Conservation (phyloP, 2,329 filamentous ascomycete genomes). For the Fusarium cyanostomum region DNA sequence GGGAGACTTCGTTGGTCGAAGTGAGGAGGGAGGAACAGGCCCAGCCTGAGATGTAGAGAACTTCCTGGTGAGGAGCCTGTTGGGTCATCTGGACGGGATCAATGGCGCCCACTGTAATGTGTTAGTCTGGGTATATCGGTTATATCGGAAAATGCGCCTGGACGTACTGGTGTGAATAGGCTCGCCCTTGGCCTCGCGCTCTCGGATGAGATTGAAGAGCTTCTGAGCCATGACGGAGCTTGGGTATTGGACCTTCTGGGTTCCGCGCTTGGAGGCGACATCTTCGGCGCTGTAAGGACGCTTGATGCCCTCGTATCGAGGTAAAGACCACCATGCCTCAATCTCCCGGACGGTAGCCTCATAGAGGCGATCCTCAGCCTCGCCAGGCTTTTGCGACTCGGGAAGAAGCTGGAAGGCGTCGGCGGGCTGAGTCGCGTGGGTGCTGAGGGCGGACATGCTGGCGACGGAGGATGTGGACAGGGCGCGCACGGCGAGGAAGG, state of each 20-base stretch:
- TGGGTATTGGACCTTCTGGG: slow-evolving; percentile 86
- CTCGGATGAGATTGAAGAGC: slow-evolving; percentile 87
- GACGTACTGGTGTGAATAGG: slow-evolving; percentile 89
- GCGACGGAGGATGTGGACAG: slow-evolving; percentile 44
- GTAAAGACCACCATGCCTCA: slow-evolving; percentile 87
- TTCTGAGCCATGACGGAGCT: slow-evolving; percentile 96
- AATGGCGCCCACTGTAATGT: slow-evolving; percentile 83
- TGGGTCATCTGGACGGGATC: slow-evolving; percentile 99
- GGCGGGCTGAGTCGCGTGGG: slow-evolving; percentile 56
- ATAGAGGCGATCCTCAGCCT: slow-evolving; percentile 85
- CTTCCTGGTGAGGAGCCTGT: slow-evolving; percentile 94
- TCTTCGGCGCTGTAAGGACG: slow-evolving; percentile 90
- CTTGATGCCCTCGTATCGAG: slow-evolving; percentile 88
- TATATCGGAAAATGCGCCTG: background rate
- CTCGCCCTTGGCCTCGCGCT: slow-evolving; percentile 79
- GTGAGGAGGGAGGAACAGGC: slow-evolving; percentile 94
- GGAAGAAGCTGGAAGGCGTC: slow-evolving; percentile 89
- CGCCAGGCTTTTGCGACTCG: slow-evolving; percentile 78
- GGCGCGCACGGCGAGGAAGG: slow-evolving; percentile 41
- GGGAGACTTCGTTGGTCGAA: slow-evolving; percentile 94
- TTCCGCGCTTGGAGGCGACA: slow-evolving; percentile 91
- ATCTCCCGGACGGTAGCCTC: slow-evolving; percentile 86
- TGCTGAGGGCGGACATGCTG: slow-evolving; percentile 46
- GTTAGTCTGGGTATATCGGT: slow-evolving; percentile 21
- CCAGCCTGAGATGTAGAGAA: slow-evolving; percentile 97